Evolutionary conservation across 2,329 filamentous ascomycete genomes (phyloP).

Genomic region (Scytalidium sp.): DNA sequence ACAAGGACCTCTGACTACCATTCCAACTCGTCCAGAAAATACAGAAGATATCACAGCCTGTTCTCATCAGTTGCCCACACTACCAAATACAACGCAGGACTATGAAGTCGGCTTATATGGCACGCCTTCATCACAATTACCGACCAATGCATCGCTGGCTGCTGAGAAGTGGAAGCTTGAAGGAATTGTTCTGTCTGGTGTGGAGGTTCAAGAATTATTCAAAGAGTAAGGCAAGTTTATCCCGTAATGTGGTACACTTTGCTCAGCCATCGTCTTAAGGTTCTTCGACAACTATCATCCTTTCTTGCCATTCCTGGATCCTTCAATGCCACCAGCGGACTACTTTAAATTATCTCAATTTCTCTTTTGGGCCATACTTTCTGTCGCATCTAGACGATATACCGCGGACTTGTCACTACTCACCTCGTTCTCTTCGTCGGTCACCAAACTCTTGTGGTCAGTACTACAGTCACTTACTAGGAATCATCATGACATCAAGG

Average conservation of each 20-base stretch:
- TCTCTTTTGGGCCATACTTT: slow-evolving; percentile 14
- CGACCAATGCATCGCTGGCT: background rate
- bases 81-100: background rate
- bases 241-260: background rate
- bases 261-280: background rate
- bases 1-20: background rate
- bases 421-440: background rate
- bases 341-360: slow-evolving; percentile 8
- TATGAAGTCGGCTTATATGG: background rate
- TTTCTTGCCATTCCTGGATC: slow-evolving; percentile 9
- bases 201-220: slow-evolving; percentile 5
- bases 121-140: background rate
- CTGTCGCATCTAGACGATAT: slow-evolving; percentile 10
- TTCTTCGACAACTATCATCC: slow-evolving; percentile 13
- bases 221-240: background rate
- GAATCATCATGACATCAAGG: slow-evolving; percentile 11
- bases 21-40: background rate
- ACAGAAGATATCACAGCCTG: background rate
- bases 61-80: background rate
- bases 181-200: background rate
- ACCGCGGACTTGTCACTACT: slow-evolving; percentile 8
- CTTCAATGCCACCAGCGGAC: slow-evolving; percentile 2
- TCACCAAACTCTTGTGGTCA: slow-evolving; percentile 8
- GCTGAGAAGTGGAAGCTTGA: slow-evolving; percentile 3
- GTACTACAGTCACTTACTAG: slow-evolving; percentile 2